Evolutionary conservation across 129 eudicot species (phyloP), one percentile per base, ranked within the genome.

Genomic region (Saposhnikovia divaricata): DNA sequence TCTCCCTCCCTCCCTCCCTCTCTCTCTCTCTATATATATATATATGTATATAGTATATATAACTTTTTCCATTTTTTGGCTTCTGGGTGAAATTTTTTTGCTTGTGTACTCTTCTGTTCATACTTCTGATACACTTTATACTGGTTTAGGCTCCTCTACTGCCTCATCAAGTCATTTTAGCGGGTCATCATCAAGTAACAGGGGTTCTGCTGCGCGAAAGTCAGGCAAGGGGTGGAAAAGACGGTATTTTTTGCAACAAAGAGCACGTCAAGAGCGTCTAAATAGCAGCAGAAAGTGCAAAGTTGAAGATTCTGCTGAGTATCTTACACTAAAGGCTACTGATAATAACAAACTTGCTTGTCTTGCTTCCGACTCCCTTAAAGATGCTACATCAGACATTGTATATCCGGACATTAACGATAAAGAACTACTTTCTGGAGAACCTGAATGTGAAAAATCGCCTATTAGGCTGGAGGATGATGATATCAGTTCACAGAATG

Each of bases 241-340:
- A 34, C 88, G 90, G 45, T 74, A 87, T 81, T 81, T 84, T 87
- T 74, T 90, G 77, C 95, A 89, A 82, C 91, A 90, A 79, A 84
- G 93, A 81, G 95, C 99, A 84, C 92, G 93, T 44, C 94, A 92
- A 86, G 97, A 95, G 79, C 89, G 94, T 83, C 80, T 90, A 77
- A 88, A 89, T 80, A 83, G 82, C 82, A 86, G 89, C 80, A 88
- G 88, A 80, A 92, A 87, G 74, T 84, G 92, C 93, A 94, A 87
- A 82, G 76, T 53, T 45, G 89, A 87, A 43, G 87, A 83, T 55
- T 78, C 88, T 74, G 75, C 76, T 13, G 75, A 55, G 77, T 45
- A 66, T 80, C 80, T 84, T 50, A 59, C 73, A 71, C 51, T 65
- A 72, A 89, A 79, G 9, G 73, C 87, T 13, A 75, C 74, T 9